phyloP scores from a whole-genome alignment of 106 monocot species.

The Dioscorea dumetorum region DNA sequence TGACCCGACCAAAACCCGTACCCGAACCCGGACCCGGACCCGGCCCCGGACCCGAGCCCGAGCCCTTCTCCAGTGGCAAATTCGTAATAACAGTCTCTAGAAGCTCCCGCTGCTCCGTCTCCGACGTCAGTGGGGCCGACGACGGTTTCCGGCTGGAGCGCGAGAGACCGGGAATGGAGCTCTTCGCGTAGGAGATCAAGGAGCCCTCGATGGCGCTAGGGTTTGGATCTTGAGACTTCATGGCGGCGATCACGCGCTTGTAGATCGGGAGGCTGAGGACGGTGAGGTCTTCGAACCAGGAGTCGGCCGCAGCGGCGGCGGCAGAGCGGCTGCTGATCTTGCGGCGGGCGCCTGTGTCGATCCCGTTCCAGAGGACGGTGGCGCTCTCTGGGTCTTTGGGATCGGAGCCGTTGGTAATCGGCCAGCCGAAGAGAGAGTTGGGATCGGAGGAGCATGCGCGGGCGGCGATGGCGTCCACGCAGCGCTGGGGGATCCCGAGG shows the following conservation, averaged over 20 bases:
- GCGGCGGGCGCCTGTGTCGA: constrained; percentile 20
- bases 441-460: constrained; percentile 19
- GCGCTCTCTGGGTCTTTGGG: neutral
- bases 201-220: constrained; percentile 39
- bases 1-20: constrained; percentile 16
- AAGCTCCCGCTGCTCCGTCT: constrained; percentile 37
- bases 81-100: constrained; percentile 37
- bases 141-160: neutral
- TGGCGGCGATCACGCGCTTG: constrained; percentile 39
- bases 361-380: constrained; percentile 30
- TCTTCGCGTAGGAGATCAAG: constrained; percentile 37
- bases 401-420: constrained; percentile 27
- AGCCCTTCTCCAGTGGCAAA: constrained; percentile 36
- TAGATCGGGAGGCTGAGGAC: constrained; percentile 42
- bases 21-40: too few relatives aligned
- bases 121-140: constrained; percentile 7
- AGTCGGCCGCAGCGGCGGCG: constrained; percentile 27
- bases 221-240: constrained; percentile 39
- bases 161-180: constrained; percentile 9
- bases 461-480: constrained; percentile 58
- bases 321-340: constrained; percentile 47
- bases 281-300: constrained; percentile 55
- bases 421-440: constrained; percentile 62
- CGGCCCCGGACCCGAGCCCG: too few relatives aligned
- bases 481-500: constrained; percentile 43